These are phyloP conservation scores for Dalechampia spathulata DNA, from an alignment of 441 rosid genomes.

Conservation along the genomic window DNA sequence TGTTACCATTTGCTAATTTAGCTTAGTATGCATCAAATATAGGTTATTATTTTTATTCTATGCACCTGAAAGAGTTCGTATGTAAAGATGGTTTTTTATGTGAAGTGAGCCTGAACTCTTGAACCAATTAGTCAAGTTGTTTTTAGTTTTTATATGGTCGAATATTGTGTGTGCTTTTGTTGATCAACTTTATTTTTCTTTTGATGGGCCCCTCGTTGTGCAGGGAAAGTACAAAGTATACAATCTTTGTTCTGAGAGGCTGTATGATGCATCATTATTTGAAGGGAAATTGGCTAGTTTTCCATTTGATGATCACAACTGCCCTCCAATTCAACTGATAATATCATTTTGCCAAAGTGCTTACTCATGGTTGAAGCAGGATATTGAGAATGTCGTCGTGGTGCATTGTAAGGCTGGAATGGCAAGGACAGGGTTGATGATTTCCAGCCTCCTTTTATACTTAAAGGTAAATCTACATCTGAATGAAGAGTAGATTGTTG, in stretches of 20 bases:
- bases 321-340: slow-evolving; percentile 89
- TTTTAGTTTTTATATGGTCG: background rate
- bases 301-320: slow-evolving; percentile 97
- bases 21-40: background rate
- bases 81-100: background rate
- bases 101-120: background rate
- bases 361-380: slow-evolving; percentile 93
- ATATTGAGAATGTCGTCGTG: slow-evolving; percentile 96
- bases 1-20: background rate
- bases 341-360: slow-evolving; percentile 89
- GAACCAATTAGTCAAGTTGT: background rate
- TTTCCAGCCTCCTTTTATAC: slow-evolving; percentile 87
- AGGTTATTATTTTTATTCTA: background rate
- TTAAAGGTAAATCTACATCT: slow-evolving; percentile 46
- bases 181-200: background rate
- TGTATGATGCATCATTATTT: slow-evolving; percentile 82
- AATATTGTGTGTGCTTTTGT: background rate
- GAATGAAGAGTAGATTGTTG: slow-evolving; percentile 3
- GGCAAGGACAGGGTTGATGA: slow-evolving; percentile 99
- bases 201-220: slow-evolving; percentile 13
- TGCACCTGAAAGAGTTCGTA: background rate
- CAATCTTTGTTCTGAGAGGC: slow-evolving; percentile 92
- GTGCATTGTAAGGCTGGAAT: slow-evolving; percentile 99
- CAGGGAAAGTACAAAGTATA: slow-evolving; percentile 93
- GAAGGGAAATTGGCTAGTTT: slow-evolving; percentile 99